Evolutionary conservation across 345 rosid species (phyloP), one percentile per base, ranked within the genome.

Genomic region (Geranium rotundifolium): DNA sequence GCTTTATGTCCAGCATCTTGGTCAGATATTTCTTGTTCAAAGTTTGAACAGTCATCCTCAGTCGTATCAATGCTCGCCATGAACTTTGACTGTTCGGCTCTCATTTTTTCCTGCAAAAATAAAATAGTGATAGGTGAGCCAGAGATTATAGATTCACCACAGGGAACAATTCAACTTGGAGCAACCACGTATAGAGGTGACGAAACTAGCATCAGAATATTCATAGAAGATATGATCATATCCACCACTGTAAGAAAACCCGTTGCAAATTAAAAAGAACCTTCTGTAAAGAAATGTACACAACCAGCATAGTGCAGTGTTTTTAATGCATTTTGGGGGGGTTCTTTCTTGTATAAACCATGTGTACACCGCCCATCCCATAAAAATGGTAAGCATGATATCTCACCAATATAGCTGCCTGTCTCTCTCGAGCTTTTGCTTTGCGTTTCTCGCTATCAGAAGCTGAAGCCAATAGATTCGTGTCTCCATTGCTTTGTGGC

Each of bases 41-140:
- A 77, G 55, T 72, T 68, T 61, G 72, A 61, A 70, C 67, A 75
- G 61, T 81, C 87, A 73, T 71, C 84, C 29, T 20, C 64, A 68
- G 68, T 55, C 18, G 97, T 67, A 74, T 75, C 66, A 58, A 88
- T 68, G 77, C 78, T 79, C 17, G 87, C 86, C 78, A 90, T 77
- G 71, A 93, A 93, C 75, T 93, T 90, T 30, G 88, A 79, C 66
- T 93, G 99, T 75, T 93, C 99, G 31, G 88, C 97, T 81, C 79
- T 90, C 95, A 93, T 93, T 83, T 88, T 93, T 71, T 76, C 99
- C 99, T 93, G 85, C 83, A 83, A 64, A 23, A 56, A 61, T 27
- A 61, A 27, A 23, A 61, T 61, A 61, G 27, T 29, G 63, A 61
- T 4, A 61, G 7, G 50, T 19, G 49, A 19, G 55, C 31, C 30